Evolutionary conservation across 305 asterid genomes (phyloP).

Genomic region (Fraxinus velutina): DNA sequence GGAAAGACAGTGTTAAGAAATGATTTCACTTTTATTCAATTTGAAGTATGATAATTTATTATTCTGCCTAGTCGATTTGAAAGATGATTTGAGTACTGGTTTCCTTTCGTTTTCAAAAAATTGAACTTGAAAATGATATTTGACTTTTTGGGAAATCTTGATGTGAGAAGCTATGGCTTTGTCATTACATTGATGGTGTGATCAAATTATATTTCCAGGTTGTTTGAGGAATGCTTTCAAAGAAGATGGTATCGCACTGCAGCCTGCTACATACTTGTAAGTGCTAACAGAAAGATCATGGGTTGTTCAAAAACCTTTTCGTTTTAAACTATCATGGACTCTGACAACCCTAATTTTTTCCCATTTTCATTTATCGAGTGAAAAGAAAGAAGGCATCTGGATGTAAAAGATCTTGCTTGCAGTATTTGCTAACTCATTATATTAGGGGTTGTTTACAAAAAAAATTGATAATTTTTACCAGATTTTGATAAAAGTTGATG

Average conservation of each 20-base stretch:
- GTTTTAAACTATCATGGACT: not conserved
- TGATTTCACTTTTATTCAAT: not conserved
- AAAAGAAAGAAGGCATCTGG: not conserved
- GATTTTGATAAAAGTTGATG: not conserved
- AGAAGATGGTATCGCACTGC: conserved; percentile 58
- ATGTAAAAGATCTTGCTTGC: not conserved
- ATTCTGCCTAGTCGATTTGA: not conserved
- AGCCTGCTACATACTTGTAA: conserved; percentile 54
- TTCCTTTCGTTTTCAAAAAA: not conserved
- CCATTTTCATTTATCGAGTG: not conserved
- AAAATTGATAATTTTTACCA: not conserved
- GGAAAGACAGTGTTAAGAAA: not conserved
- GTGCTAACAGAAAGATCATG: not conserved
- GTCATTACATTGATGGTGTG: not conserved
- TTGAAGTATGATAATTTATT: not conserved
- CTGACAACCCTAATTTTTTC: not conserved
- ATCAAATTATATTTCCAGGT: conserved; percentile 25
- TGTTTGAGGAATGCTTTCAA: conserved; percentile 55
- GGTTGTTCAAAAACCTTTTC: not conserved
- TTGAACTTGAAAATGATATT: not conserved
- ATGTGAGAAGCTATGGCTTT: not conserved
- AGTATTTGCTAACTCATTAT: not conserved
- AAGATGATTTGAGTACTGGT: not conserved
- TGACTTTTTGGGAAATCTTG: not conserved
- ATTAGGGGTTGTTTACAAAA: not conserved